phyloP scores from a whole-genome alignment of 768 basidiomycete genomes.

The Epithele typhae region DNA sequence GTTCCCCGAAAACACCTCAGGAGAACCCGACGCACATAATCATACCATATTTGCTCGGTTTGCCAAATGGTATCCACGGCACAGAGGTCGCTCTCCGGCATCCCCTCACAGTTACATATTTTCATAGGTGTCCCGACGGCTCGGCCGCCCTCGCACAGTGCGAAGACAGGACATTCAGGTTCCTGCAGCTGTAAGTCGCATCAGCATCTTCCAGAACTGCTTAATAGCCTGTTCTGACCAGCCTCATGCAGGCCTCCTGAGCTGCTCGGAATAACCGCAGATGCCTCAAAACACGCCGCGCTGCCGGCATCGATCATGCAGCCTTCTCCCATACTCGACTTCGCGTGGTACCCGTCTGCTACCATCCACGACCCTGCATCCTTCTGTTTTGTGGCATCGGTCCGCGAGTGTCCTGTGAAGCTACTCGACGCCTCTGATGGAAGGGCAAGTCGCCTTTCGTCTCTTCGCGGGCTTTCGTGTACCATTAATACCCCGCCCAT shows the following conservation, averaged over 20 bases:
- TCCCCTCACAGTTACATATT: not conserved
- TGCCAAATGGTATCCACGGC: conserved; percentile 45
- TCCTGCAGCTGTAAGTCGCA: conserved; percentile 44
- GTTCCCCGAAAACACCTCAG: not conserved
- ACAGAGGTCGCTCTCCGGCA: not conserved
- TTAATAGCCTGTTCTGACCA: too few relatives aligned
- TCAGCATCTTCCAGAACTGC: not conserved
- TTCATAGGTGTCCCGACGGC: conserved; percentile 70
- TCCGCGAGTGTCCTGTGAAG: conserved; percentile 82
- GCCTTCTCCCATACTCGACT: conserved; percentile 72
- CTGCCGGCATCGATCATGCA: conserved; percentile 36
- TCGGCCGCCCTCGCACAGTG: conserved; percentile 61
- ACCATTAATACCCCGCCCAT: not conserved
- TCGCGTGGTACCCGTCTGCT: conserved; percentile 83
- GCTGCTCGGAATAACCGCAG: conserved; percentile 1
- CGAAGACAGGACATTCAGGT: conserved; percentile 64
- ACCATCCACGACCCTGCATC: conserved; percentile 49
- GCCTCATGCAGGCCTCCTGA: not conserved
- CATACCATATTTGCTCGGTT: conserved; percentile 40
- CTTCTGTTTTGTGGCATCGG: conserved; percentile 81
- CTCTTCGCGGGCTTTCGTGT: too few relatives aligned
- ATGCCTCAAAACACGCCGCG: not conserved
- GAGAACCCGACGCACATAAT: not conserved
- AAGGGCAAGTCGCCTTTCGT: conserved; percentile 43
- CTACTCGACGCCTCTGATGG: conserved; percentile 78